Conservation (phyloP, 2,329 filamentous ascomycete genomes). For the Parastagonospora avenae region DNA sequence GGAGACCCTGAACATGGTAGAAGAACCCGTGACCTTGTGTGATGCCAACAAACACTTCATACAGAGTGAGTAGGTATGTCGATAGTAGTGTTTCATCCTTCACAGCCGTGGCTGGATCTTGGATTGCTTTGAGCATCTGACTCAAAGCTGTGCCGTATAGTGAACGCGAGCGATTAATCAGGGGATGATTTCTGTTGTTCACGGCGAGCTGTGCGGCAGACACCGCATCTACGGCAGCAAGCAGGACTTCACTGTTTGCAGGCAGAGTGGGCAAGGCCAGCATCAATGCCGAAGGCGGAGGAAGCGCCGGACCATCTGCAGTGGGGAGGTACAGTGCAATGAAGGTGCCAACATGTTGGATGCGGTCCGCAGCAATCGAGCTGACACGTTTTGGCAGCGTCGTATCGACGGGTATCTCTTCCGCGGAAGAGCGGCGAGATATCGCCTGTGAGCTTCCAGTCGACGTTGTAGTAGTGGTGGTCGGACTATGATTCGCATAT, state of each 20-base stretch:
- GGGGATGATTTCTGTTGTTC: slow-evolving; percentile 30
- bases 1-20: slow-evolving; percentile 43
- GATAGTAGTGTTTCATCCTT: slow-evolving; percentile 44
- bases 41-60: slow-evolving; percentile 45
- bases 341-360: slow-evolving; percentile 42
- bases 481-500: slow-evolving; percentile 32
- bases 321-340: slow-evolving; percentile 39
- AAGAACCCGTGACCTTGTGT: slow-evolving; percentile 44
- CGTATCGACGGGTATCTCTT: slow-evolving; percentile 19
- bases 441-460: slow-evolving; percentile 7
- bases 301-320: slow-evolving; percentile 33
- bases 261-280: slow-evolving; percentile 38
- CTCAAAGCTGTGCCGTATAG: slow-evolving; percentile 42
- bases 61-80: slow-evolving; percentile 42
- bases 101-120: slow-evolving; percentile 28
- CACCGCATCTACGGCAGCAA: slow-evolving; percentile 40
- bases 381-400: slow-evolving; percentile 39
- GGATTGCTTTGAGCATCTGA: slow-evolving; percentile 38
- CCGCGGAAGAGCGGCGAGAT: slow-evolving; percentile 14
- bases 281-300: slow-evolving; percentile 44
- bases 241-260: slow-evolving; percentile 35
- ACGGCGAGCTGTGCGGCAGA: slow-evolving; percentile 44
- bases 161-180: slow-evolving; percentile 42
- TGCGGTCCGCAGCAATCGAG: slow-evolving; percentile 41
- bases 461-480: slow-evolving; percentile 4